Evolutionary conservation across 2,329 filamentous ascomycete species (phyloP).

Genomic region (Cadophora luteo-olivacea): DNA sequence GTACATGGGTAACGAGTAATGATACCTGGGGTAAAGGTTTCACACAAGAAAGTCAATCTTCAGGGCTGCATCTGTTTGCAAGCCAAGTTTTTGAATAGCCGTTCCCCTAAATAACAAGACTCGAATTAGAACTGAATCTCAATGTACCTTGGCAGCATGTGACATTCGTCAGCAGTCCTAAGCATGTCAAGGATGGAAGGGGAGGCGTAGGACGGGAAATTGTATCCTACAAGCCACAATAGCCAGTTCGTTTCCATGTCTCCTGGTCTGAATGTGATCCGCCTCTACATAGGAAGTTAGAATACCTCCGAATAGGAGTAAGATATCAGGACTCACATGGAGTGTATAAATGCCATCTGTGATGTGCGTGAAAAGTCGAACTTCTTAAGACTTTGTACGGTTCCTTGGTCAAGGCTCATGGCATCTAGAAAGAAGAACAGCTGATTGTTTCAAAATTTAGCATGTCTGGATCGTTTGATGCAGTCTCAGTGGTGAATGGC

Average conservation of each 20-base stretch:
- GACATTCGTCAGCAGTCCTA: background rate
- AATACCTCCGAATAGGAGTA: background rate
- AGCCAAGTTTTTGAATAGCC: conserved; percentile 68
- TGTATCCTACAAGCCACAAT: conserved; percentile 64
- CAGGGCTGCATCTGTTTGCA: conserved; percentile 60
- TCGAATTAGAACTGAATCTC: conserved; percentile 3
- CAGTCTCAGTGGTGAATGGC: background rate
- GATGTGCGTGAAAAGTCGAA: conserved; percentile 84
- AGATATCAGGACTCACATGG: conserved; percentile 64
- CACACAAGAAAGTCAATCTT: conserved; percentile 77
- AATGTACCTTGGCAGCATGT: background rate
- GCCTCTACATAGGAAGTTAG: conserved; percentile 51
- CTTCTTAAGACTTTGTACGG: conserved; percentile 71
- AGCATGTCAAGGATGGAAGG: background rate
- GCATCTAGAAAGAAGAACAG: conserved; percentile 73
- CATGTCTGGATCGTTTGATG: background rate
- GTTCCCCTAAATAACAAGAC: conserved; percentile 49
- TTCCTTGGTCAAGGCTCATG: conserved; percentile 66
- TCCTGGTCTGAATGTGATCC: conserved; percentile 59
- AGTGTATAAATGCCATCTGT: conserved; percentile 81
- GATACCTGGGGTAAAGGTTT: conserved; percentile 27
- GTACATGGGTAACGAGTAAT: background rate
- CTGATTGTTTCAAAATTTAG: background rate
- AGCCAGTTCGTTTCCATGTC: conserved; percentile 64
- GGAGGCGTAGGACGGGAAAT: background rate